phyloP scores from a whole-genome alignment of 2,329 filamentous ascomycete species.

The Fusarium penzigii region DNA sequence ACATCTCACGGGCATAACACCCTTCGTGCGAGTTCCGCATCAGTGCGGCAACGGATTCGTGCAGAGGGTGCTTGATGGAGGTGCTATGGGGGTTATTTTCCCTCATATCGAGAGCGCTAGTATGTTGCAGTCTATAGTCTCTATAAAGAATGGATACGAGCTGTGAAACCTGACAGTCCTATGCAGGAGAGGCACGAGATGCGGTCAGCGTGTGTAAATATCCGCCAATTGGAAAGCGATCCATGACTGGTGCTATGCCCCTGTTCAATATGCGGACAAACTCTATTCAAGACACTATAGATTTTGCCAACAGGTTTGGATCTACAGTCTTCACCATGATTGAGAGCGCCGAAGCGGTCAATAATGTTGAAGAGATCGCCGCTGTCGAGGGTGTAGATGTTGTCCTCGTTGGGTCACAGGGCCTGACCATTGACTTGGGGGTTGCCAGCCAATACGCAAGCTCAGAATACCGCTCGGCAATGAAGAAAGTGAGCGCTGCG shows the following conservation, averaged over 20 bases:
- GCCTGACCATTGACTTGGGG: slow-evolving; percentile 25
- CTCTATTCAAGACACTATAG: slow-evolving; percentile 3
- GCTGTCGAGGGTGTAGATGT: slow-evolving; percentile 33
- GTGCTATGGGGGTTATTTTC: slow-evolving; percentile 32
- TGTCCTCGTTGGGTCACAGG: slow-evolving; percentile 34
- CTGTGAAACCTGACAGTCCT: background rate
- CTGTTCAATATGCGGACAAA: slow-evolving; percentile 21
- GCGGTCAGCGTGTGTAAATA: slow-evolving; percentile 41
- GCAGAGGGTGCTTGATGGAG: slow-evolving; percentile 33
- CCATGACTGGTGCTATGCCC: slow-evolving; percentile 25
- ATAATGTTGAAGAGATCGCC: slow-evolving; percentile 32
- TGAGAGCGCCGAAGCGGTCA: slow-evolving; percentile 26
- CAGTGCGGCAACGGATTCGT: slow-evolving; percentile 34
- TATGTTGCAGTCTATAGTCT: background rate
- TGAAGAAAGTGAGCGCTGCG: slow-evolving; percentile 13
- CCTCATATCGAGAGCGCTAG: slow-evolving; percentile 5
- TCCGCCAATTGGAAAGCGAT: slow-evolving; percentile 25
- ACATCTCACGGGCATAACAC: slow-evolving; percentile 25
- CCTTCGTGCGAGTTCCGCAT: slow-evolving; percentile 33
- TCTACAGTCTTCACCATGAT: slow-evolving; percentile 32
- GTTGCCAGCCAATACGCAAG: slow-evolving; percentile 10
- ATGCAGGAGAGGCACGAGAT: slow-evolving; percentile 41
- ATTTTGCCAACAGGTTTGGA: slow-evolving; percentile 21
- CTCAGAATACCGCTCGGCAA: slow-evolving; percentile 7
- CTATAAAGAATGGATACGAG: too few relatives aligned